Evolutionary conservation across 2,329 filamentous ascomycete species (phyloP), one percentile per base, ranked within the genome.

Genomic region (Nigrospora osmanthi): DNA sequence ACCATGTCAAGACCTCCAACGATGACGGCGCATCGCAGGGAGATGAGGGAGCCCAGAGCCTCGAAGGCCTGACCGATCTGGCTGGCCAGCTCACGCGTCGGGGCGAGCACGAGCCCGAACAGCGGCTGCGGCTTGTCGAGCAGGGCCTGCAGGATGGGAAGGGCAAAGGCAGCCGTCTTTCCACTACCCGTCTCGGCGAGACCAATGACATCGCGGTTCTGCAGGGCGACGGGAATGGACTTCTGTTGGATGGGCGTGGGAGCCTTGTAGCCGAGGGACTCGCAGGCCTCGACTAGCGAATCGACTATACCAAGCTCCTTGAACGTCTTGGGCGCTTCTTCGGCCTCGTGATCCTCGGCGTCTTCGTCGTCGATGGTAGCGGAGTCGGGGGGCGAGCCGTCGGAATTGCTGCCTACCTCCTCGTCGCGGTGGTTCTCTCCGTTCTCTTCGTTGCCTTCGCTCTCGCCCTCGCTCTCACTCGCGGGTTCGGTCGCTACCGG

Each of bases 1-100:
- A 96, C 87, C 88, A 96, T 96, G 53, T 97, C 91, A 74, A 97
- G 83, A 37, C 93, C 93, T 56, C 93, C 93, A 1, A 97, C 87
- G 37, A 98, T 81, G 14, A 91, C 83, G 7, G 87, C 84, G 58
- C 83, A 89, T 58, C 89, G 81, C 34, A 97, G 85, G n/a, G 83
- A 85, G 54, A 98, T 96, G 28, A 89, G 73, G 11, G 87, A 83
- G 6, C 91, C 90, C 1, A 98, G 76, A 0, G 87, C 87, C 60
- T 96, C 90, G 54, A 96, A 91, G 3, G 86, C 76, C 60, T 94
- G 80, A 5, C 85, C 83, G 52, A 96, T 97, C 63, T 98, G 93
- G 48, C 87, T 86, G 3, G 93, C 93, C 46, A 98, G 66, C 70
- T 98, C 93, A 61, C 93, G 83, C 5, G 93, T 98, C 0, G 93